Evolutionary conservation across 225 moss, liverwort and hornwort genomes (phyloP), one percentile per base, ranked within the genome.

Genomic region (Bryoerythrophyllum caledonicum): DNA sequence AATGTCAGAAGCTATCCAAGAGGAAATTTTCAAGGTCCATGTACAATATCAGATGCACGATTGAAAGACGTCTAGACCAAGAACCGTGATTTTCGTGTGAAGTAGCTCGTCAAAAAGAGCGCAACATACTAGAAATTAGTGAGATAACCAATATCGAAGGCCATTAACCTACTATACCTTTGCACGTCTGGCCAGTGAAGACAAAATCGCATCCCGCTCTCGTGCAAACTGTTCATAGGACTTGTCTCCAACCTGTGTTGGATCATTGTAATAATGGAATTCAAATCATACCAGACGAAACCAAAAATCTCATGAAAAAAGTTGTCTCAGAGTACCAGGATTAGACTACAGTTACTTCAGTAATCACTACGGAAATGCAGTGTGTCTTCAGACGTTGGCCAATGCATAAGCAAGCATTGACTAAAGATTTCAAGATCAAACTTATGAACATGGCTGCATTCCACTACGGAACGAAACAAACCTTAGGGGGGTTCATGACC

Each of bases 401-500:
- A 38, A n/a, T 72, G 60, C 44, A 65, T 74, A 25, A 54, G 49
- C 35, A 35, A 17, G 10, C 24, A 35, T 49, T 51, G 20, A 27
- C 12, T 43, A 3, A 19, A 60, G 1, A n/a, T n/a, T n/a, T n/a
- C n/a, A n/a, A n/a, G n/a, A 54, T 13, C 16, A 37, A 71, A 34
- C 19, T 27, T 27, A 0, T 14, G 60, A 35, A 71, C 27, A 37
- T 54, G 21, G 43, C 27, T 57, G 60, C 65, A 79, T 82, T 43
- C 32, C 21, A 60, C 61, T 73, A 58, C 19, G 65, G 65, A n/a
- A 74, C 3, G 40, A 61, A 61, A 71, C 78, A 40, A 49, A 84
- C 84, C 97, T 95, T 93, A 14, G 95, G 99, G 63, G 99, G 90
- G 64, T 92, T 93, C 95, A 92, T 95, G 68, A 99, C 79, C 77